A percentile compares a stretch with the other conserved stretches of the same genome.
phyloP scores from a whole-genome alignment of 2,329 filamentous ascomycete species.

The Phaeosphaeriaceae sp. region DNA sequence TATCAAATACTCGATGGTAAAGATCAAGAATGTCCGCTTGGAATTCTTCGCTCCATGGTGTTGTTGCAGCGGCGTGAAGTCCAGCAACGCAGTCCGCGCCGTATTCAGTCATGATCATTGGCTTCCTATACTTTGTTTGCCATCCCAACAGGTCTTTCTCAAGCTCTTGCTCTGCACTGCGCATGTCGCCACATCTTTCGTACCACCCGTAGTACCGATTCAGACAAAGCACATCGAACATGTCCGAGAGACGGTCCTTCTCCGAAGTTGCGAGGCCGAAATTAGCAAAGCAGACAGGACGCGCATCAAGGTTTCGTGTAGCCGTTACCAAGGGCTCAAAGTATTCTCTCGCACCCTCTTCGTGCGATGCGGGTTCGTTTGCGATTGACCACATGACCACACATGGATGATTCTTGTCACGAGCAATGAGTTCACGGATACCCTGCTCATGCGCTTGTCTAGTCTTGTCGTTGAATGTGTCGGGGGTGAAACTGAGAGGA shows the following conservation, averaged over 20 bases:
- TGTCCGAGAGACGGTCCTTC: constrained; percentile 9
- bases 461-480: constrained; percentile 8
- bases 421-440: constrained; percentile 12
- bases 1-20: constrained; percentile 16
- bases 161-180: constrained; percentile 10
- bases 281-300: constrained; percentile 16
- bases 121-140: constrained; percentile 14
- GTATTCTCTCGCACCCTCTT: constrained; percentile 14
- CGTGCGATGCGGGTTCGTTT: constrained; percentile 18
- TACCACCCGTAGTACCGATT: constrained; percentile 21
- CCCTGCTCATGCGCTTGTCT: constrained; percentile 5
- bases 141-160: constrained; percentile 10
- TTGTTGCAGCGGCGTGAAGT: constrained; percentile 5
- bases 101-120: constrained; percentile 18
- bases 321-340: constrained; percentile 9
- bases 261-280: constrained; percentile 9
- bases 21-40: constrained; percentile 4
- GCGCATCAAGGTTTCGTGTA: constrained; percentile 7
- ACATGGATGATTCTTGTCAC: constrained; percentile 15
- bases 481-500: constrained; percentile 3
- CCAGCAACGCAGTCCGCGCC: constrained; percentile 16
- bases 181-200: constrained; percentile 11
- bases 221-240: constrained; percentile 16
- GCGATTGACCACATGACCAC: constrained; percentile 17
- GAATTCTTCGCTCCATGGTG: constrained; percentile 18